Evolutionary conservation across 202 grass and related monocot species (phyloP).

Genomic region (Setaria italica): DNA sequence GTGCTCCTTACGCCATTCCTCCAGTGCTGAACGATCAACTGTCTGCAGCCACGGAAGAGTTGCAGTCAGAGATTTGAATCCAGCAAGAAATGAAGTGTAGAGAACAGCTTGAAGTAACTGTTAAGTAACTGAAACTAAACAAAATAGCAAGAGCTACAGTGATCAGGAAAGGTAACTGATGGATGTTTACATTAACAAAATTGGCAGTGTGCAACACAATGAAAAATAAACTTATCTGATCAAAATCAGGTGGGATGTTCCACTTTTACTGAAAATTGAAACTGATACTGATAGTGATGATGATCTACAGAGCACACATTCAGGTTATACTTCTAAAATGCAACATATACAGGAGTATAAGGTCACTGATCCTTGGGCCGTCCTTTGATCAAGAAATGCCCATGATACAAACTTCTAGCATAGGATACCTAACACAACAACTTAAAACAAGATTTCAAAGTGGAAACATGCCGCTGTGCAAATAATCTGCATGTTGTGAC

Average conservation of each 20-base stretch:
- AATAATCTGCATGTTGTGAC: neutral
- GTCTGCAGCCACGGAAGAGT: conserved; percentile 42
- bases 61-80: conserved; percentile 18
- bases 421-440: neutral
- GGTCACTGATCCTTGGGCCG: neutral
- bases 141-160: neutral
- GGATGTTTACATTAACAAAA: neutral
- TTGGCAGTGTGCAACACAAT: neutral
- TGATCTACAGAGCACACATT: neutral
- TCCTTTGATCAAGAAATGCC: conserved; percentile 6
- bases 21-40: conserved; percentile 49
- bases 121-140: conserved; percentile 3
- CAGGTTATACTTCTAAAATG: neutral
- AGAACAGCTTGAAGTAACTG: neutral
- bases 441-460: neutral
- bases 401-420: neutral
- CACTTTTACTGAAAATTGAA: neutral
- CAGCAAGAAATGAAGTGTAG: neutral
- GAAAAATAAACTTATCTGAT: neutral
- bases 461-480: neutral
- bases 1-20: conserved; percentile 53
- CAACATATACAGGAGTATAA: neutral
- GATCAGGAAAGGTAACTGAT: neutral
- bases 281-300: neutral
- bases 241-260: conserved; percentile 1